Evolutionary conservation across 2,329 filamentous ascomycete species (phyloP).

Genomic region (Colletotrichum sp.): DNA sequence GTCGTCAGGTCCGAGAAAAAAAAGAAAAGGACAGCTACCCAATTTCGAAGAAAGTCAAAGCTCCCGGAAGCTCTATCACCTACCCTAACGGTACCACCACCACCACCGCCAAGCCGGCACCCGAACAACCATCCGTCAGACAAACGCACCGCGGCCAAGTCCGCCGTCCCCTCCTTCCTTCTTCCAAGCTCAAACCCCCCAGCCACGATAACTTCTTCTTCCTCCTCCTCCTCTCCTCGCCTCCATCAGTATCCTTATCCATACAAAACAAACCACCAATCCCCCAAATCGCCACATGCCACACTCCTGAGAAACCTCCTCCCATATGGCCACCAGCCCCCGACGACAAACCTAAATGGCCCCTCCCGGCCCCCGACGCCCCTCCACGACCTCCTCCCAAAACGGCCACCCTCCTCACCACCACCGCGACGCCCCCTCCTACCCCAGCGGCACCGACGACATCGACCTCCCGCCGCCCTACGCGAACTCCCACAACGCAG

Average conservation of each 20-base stretch:
- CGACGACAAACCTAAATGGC: constrained; percentile 4
- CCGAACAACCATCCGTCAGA: background rate
- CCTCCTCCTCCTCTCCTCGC: background rate
- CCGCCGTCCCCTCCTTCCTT: background rate
- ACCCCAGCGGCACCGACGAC: background rate
- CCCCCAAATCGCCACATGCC: background rate
- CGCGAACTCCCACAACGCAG: background rate
- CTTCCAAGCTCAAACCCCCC: background rate
- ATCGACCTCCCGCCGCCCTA: background rate
- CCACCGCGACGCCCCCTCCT: background rate
- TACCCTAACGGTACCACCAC: background rate
- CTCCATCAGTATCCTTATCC: background rate
- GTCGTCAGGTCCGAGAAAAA: background rate
- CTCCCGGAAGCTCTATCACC: background rate
- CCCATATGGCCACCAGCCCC: constrained; percentile 11
- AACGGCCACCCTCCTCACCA: background rate
- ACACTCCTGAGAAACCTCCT: background rate
- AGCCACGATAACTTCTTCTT: background rate
- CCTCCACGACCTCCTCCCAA: background rate
- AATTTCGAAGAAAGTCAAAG: background rate
- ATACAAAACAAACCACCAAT: background rate
- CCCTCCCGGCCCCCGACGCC: background rate
- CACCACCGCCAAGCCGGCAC: background rate
- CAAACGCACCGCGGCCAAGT: background rate
- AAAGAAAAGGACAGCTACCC: background rate